Evolutionary conservation across 495 filamentous ascomycete species (phyloP), one percentile per base, ranked within the genome.

Genomic region (Penicillium cosmopolitanum): DNA sequence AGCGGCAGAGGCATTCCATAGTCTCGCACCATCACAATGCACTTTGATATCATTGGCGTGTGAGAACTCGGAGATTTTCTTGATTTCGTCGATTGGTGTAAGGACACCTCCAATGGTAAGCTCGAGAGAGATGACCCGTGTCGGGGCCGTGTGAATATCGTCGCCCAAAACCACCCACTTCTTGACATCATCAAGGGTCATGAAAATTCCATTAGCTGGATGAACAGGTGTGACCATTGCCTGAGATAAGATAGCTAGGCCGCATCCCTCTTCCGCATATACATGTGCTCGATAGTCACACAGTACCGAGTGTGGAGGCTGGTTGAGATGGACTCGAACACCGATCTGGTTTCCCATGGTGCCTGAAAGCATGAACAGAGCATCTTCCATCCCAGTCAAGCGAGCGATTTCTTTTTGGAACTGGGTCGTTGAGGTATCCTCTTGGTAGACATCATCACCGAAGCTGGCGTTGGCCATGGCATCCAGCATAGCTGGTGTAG

Each of bases 321-420:
- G 87, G 0, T 73, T 79, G 28, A 95, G 80, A 55, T 89, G 81
- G 1, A 88, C 75, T 7, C 89, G 83, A 16, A 95, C 65, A 13
- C 83, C 84, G 55, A 95, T 74, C 63, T 93, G 89, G 74, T 95
- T 95, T 35, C 88, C 91, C 89, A 93, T 93, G 9, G 91, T 95
- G 6, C 92, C 91, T 1, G 87, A 90, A 18, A 92, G 76, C 36
- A 92, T 89, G 58, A 94, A 87, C 0, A 93, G 77, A 0, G 82
- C 86, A 18, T 84, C 84, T 58, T 87, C 82, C 67, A 90, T 88
- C 62, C 83, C 84, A 12, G 88, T 83, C 8, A 92, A 76, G n/a
- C 72, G 67, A 42, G 89, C 87, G 43, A 92, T 78, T 62, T 86
- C 83, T 16, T 77, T 63, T 73, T 89, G 85, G 51, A 96, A 85